Evolutionary conservation across 108 stramenopile species (phyloP).

Genomic region (Schizochytrium sp.): DNA sequence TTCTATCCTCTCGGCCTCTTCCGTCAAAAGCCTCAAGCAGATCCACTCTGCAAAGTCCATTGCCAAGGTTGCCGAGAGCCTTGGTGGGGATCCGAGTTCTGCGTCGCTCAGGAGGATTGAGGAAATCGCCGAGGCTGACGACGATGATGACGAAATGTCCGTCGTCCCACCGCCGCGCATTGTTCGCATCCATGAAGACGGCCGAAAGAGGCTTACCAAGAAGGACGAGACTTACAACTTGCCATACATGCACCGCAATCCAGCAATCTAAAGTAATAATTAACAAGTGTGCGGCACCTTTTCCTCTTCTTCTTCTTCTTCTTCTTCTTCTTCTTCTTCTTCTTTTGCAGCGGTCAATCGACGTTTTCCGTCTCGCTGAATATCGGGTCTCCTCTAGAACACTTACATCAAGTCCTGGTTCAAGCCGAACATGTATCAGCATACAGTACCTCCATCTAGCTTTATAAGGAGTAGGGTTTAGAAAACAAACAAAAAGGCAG

Average conservation of each 20-base stretch:
- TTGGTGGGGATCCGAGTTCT: not conserved
- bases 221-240: constrained; percentile 45
- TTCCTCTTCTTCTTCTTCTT: no score
- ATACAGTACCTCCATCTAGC: no score
- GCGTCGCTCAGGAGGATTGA: not conserved
- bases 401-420: not conserved
- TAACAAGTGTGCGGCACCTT: no score
- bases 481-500: no score
- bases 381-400: not conserved
- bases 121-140: not conserved
- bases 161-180: constrained; percentile 24
- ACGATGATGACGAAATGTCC: not conserved
- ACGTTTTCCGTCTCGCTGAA: not conserved
- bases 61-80: constrained; percentile 8
- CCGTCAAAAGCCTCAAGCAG: not conserved
- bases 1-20: not conserved
- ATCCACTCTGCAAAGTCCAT: constrained; percentile 15
- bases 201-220: constrained; percentile 35
- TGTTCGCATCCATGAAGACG: constrained; percentile 39
- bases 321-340: not conserved
- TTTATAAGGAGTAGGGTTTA: no score
- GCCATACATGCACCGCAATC: constrained; percentile 51
- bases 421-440: no score
- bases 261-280: constrained; percentile 26
- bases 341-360: not conserved